phyloP scores from a whole-genome alignment of 345 rosid species.

The Moricandia arvensis region DNA sequence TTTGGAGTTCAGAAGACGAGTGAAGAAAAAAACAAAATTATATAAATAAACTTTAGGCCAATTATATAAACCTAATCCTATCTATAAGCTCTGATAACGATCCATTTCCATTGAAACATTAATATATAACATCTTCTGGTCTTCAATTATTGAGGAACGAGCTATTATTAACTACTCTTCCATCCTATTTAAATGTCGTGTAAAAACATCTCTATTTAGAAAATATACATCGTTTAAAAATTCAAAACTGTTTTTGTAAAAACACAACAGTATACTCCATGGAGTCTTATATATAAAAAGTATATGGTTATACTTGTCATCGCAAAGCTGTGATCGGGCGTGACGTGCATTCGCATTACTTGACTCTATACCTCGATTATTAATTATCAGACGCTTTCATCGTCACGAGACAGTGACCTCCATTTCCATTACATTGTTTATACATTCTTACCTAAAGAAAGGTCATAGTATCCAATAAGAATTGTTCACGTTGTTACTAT shows the following conservation, averaged over 20 bases:
- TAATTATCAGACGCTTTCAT: conserved; percentile 25
- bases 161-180: background rate
- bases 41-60: background rate
- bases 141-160: conserved; percentile 23
- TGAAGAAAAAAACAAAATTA: background rate
- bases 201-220: too few relatives aligned
- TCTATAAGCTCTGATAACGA: conserved; percentile 20
- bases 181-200: background rate
- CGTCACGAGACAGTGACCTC: conserved; percentile 36
- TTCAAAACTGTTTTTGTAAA: background rate
- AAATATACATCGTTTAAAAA: background rate
- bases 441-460: background rate
- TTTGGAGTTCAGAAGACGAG: conserved; percentile 32
- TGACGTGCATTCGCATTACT: conserved; percentile 28
- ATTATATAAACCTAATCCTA: conserved; percentile 30
- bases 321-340: conserved; percentile 17
- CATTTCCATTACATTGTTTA: conserved; percentile 14
- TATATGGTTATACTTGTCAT: background rate
- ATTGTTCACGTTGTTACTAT: conserved; percentile 14
- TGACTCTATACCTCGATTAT: conserved; percentile 25
- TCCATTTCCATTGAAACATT: background rate
- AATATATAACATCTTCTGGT: background rate
- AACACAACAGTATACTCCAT: background rate
- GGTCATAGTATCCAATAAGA: background rate
- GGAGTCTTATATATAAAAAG: background rate